A percentile compares a stretch with the other conserved stretches of the same genome.
These are phyloP conservation scores for Carex littledalei DNA, from an alignment of 176 grass and related monocot genomes.

Conservation along the genomic window DNA sequence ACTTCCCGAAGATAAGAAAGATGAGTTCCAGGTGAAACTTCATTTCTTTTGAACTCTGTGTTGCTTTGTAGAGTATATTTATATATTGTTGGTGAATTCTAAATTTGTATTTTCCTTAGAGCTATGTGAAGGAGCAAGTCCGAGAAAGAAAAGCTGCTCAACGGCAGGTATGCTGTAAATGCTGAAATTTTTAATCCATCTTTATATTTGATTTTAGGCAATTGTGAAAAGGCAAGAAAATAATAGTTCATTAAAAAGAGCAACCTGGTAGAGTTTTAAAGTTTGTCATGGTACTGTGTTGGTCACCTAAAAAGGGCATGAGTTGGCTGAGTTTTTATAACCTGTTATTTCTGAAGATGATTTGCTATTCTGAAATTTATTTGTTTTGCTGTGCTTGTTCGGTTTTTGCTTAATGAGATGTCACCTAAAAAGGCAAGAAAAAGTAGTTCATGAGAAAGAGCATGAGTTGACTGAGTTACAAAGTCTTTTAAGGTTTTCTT, in stretches of 20 bases:
- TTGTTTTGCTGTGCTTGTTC: background rate
- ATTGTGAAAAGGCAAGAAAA: background rate
- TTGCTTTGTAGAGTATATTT: background rate
- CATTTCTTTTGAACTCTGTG: background rate
- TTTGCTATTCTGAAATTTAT: background rate
- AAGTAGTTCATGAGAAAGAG: no score
- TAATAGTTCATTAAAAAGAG: background rate
- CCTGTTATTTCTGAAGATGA: background rate
- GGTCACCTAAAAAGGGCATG: background rate
- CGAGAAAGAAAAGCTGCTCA: conserved; percentile 62
- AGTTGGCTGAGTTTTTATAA: background rate
- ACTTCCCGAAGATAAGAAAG: conserved; percentile 72
- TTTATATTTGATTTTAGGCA: background rate
- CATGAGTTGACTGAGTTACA: background rate
- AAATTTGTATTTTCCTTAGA: conserved; percentile 37
- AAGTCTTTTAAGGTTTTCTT: no score
- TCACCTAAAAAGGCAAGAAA: background rate
- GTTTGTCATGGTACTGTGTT: no score
- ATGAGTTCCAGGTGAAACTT: conserved; percentile 60
- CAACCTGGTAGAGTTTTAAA: background rate
- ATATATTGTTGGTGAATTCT: background rate
- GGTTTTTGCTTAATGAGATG: background rate
- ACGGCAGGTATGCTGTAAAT: conserved; percentile 43
- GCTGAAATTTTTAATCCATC: background rate
- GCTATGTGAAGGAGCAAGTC: conserved; percentile 73